These are phyloP conservation scores for Hanseniaspora thailandica DNA, from an alignment of 805 yeast genomes.

Conservation along the genomic window DNA sequence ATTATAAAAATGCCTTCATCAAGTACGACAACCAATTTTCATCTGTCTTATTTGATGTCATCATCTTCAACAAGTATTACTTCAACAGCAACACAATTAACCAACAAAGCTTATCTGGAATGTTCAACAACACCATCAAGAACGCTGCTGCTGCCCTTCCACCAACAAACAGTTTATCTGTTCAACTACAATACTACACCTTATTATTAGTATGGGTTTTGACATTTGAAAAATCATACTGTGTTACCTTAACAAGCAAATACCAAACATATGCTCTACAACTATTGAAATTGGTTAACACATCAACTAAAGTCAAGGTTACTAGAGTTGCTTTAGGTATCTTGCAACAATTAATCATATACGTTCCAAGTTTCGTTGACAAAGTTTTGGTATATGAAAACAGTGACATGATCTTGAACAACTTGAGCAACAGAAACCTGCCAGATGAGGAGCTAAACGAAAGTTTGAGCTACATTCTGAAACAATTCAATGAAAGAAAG, in stretches of 20 bases:
- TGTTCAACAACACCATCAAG: conserved; percentile 1
- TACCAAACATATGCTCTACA: conserved; percentile 37
- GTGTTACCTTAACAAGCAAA: conserved; percentile 43
- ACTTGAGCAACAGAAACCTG: conserved; percentile 78
- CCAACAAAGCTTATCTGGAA: not conserved
- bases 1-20: not conserved
- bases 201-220: conserved; percentile 75
- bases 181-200: conserved; percentile 75
- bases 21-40: conserved; percentile 8
- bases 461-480: conserved; percentile 52
- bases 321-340: conserved; percentile 73
- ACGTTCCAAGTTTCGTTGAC: conserved; percentile 43
- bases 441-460: conserved; percentile 80
- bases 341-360: conserved; percentile 42
- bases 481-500: conserved; percentile 58
- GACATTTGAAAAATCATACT: conserved; percentile 51
- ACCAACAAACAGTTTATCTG: conserved; percentile 34
- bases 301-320: conserved; percentile 84
- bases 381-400: conserved; percentile 60
- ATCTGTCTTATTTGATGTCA: not conserved
- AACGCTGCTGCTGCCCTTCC: conserved; percentile 1
- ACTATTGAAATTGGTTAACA: conserved; percentile 47
- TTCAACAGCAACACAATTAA: not conserved
- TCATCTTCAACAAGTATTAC: conserved; percentile 5
- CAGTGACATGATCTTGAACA: conserved; percentile 55